These are phyloP conservation scores for Croton laevigatus DNA, from an alignment of 441 rosid species.

Conservation along the genomic window DNA sequence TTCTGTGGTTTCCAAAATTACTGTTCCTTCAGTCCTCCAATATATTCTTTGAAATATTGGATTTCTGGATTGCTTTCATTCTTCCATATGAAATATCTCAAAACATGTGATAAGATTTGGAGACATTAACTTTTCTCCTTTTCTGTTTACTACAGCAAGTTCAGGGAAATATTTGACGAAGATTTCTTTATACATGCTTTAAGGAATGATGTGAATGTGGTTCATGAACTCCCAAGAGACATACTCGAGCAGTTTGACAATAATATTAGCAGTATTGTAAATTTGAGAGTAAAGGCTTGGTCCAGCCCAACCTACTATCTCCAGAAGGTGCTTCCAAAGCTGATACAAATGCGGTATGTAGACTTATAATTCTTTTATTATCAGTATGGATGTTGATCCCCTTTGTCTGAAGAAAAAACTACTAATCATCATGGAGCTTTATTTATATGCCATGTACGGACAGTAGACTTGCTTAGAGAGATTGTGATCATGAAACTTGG, in stretches of 20 bases:
- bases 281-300: conserved; percentile 93
- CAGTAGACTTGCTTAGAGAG: too few species aligned
- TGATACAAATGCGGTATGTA: conserved; percentile 62
- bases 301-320: conserved; percentile 83
- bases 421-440: neutral
- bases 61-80: conserved; percentile 6
- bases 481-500: too few species aligned
- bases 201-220: conserved; percentile 68
- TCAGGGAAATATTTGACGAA: conserved; percentile 93
- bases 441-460: neutral
- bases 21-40: too few species aligned
- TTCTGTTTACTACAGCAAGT: conserved; percentile 52
- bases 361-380: conserved; percentile 1
- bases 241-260: conserved; percentile 73
- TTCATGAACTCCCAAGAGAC: conserved; percentile 77
- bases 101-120: conserved; percentile 10
- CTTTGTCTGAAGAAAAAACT: neutral
- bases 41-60: neutral
- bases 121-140: conserved; percentile 1
- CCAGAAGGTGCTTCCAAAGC: conserved; percentile 88
- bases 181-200: conserved; percentile 77
- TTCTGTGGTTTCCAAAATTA: too few species aligned
- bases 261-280: conserved; percentile 87
- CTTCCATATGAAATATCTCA: neutral
- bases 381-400: neutral